phyloP scores from a whole-genome alignment of 305 asterid species.

The Fraxinus nigra region DNA sequence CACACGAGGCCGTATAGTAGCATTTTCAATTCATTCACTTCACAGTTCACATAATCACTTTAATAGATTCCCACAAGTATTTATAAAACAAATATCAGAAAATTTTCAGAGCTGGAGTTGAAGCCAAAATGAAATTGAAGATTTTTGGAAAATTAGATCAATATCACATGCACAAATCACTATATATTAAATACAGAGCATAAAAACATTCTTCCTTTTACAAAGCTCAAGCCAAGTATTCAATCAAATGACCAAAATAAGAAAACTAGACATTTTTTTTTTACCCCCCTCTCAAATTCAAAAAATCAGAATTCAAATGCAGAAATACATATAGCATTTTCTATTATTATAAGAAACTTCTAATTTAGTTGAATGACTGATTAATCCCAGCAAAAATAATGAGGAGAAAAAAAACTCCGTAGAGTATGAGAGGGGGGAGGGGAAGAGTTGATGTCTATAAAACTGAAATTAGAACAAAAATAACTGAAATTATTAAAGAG shows the following conservation, averaged over 20 bases:
- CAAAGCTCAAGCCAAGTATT: not conserved
- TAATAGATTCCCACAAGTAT: not conserved
- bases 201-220: not conserved
- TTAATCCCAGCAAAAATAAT: not conserved
- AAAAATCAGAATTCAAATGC: not conserved
- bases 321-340: not conserved
- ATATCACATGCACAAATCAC: not conserved
- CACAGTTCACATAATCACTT: not conserved
- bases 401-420: not conserved
- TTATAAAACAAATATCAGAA: not conserved
- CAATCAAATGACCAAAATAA: not conserved
- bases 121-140: not conserved
- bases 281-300: too few species aligned
- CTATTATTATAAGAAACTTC: not conserved
- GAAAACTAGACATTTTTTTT: not conserved
- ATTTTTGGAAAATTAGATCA: not conserved
- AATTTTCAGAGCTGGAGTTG: not conserved
- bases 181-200: not conserved
- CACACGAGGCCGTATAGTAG: not conserved
- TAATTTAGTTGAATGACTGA: not conserved
- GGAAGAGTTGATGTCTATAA: not conserved
- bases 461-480: not conserved
- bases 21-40: conserved; percentile 1
- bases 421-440: too few species aligned
- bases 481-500: not conserved